phyloP scores from a whole-genome alignment of 2,329 filamentous ascomycete genomes.

The Colletotrichum acutatum region DNA sequence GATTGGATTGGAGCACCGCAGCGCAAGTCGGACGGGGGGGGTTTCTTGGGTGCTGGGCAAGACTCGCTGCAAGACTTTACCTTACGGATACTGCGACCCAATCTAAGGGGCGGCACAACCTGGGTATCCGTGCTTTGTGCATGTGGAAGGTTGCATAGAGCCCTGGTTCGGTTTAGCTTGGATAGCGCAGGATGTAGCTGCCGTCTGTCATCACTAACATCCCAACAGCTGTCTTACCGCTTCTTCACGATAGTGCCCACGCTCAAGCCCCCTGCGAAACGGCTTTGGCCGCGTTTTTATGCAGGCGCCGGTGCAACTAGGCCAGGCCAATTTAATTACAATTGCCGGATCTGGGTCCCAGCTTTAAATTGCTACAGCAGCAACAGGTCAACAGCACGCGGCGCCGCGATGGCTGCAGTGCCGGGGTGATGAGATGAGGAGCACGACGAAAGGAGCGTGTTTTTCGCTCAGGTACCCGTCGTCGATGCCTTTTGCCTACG shows the following conservation, averaged over 20 bases:
- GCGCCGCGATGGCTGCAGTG: constrained; percentile 1
- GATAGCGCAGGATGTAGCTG: background rate
- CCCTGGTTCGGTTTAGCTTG: background rate
- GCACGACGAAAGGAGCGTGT: background rate
- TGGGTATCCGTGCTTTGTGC: constrained; percentile 23
- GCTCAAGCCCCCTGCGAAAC: constrained; percentile 1
- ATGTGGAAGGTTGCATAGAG: background rate
- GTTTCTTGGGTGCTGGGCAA: background rate
- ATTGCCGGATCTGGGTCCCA: constrained; percentile 20
- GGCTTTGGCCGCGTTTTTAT: constrained; percentile 17
- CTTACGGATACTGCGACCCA: background rate
- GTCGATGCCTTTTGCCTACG: background rate
- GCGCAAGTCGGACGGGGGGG: background rate
- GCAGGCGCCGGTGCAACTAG: background rate
- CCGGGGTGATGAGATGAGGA: background rate
- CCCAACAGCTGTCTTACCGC: rapidly evolving
- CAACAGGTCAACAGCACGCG: constrained; percentile 17
- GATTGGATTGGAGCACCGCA: constrained; percentile 5
- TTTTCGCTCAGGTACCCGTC: background rate
- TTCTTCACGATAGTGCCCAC: background rate
- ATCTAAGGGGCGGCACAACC: constrained; percentile 11
- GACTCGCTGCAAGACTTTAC: background rate
- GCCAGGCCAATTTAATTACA: constrained; percentile 25
- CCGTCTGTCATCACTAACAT: constrained; percentile 24
- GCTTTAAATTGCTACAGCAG: constrained; percentile 23